Evolutionary conservation across 148 eudicot species (phyloP), one percentile per base, ranked within the genome.

Genomic region (Oxyria digyna): DNA sequence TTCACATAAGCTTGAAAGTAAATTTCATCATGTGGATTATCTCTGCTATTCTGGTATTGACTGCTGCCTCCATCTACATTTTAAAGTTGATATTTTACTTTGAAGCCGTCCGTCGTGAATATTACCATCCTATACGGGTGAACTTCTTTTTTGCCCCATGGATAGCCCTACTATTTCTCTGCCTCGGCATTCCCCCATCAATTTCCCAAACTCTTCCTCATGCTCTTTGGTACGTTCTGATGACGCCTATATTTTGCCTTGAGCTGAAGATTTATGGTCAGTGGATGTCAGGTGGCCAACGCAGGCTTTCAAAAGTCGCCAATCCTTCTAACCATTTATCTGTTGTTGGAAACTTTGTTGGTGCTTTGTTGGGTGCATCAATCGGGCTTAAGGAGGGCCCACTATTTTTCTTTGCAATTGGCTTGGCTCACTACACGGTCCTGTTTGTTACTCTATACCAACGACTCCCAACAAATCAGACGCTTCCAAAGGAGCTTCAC

Each of bases 81-180:
- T 77, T 87, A 38, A 93, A 93, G 75, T 10, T 86, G 33, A 72
- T 84, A 31, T 81, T 93, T 72, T 93, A 85, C 79, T 93, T 93
- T 48, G 98, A 93, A 79, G 98, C 96, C 0, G 96, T 89, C 57
- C 87, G 98, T 24, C 89, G 98, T 11, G 98, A 93, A 67, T 93
- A 83, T 49, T 87, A 89, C 75, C 98, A 93, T 68, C 98, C 98
- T 8, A 74, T 93, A 17, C 82, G 98, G 6, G 83, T 93, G 20
- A 93, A 93, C 52, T 93, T 93, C 84, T 93, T 93, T 83, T 93
- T 93, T 62, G 98, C 98, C 55, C 98, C 98, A 2, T 93, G 84
- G 73, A 85, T 87, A 38, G 78, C 91, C 43, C 73, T 82, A 4
- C 72, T 93, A 17, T 87, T 89, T 81, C 73, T 93, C 62, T 85